Base-by-base conservation (phyloP, 2,329 filamentous ascomycete genomes). In the Camillea tinctor region DNA sequence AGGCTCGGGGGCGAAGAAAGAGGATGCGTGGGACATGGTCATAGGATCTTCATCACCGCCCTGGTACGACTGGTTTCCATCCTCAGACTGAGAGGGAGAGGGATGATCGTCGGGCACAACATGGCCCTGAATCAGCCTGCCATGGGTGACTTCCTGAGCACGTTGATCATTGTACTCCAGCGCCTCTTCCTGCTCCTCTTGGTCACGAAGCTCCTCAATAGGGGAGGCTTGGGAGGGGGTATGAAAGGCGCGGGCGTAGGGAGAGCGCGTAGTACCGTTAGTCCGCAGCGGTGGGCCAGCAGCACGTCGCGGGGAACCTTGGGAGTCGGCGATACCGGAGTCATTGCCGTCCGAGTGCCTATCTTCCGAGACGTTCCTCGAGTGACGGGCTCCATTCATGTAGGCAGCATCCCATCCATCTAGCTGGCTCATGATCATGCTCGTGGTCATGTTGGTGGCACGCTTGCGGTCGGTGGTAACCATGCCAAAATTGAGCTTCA, bases 401-500 rank as follows among this genome's bases (percentile, higher is more conserved):
- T 70, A 70, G 17, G 66, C 57, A 19, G 68, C 66, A 24, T 67
- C 69, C 64, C 71, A 78, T 1, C 82, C 84, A 72, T 91, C 88
- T 17, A 90, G 81, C 65, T 88, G 86, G 57, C 79, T 82, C 77
- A 91, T 85, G 66, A 96, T 89, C 76, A 91, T 88, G 74, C 92
- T 97, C 61, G 89, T 88, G 53, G 86, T 85, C 87, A 93, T 89
- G 71, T 84, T 88, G 66, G 77, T 73, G 44, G 80, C 81, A 56
- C 90, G 82, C 71, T 86, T 88, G 68, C 87, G 84, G 68, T 96
- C 92, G 6, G 92, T 96, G 2, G 92, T 96, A 58, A 99, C 93
- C 72, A 99, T 93, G 67, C 95, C 95, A 69, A 99, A 99, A 80
- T 96, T 98, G 68, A 99, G 85, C 82, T 98, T 98, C 68, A 99